phyloP scores from a whole-genome alignment of 2,329 filamentous ascomycete genomes.

The Fusarium sp. region DNA sequence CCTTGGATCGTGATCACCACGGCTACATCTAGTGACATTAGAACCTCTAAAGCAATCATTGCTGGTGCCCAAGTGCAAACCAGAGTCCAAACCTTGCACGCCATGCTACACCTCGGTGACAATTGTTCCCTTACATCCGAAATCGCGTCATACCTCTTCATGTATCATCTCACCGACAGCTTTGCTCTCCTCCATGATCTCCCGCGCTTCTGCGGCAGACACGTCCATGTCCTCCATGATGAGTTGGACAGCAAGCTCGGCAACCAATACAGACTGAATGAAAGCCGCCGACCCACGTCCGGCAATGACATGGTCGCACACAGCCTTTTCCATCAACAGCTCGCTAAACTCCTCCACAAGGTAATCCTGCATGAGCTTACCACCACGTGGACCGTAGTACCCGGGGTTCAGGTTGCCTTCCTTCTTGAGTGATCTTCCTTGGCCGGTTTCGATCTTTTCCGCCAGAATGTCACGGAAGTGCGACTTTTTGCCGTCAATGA shows the following conservation, averaged over 20 bases:
- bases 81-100: conserved; percentile 11
- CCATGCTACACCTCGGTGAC: background rate
- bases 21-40: background rate
- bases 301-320: conserved; percentile 74
- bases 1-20: background rate
- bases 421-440: conserved; percentile 68
- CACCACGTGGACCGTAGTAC: conserved; percentile 85
- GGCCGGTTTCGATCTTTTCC: conserved; percentile 66
- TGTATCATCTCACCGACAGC: conserved; percentile 76
- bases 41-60: background rate
- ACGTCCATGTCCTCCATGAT: conserved; percentile 69
- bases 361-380: conserved; percentile 77
- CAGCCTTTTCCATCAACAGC: conserved; percentile 70
- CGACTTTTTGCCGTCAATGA: conserved; percentile 71
- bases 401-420: conserved; percentile 75
- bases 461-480: conserved; percentile 71
- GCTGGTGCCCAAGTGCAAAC: background rate
- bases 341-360: conserved; percentile 71
- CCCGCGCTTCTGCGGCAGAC: conserved; percentile 56
- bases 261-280: conserved; percentile 81
- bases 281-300: conserved; percentile 75
- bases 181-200: conserved; percentile 75
- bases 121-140: background rate
- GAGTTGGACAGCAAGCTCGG: conserved; percentile 71
- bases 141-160: conserved; percentile 60